A percentile compares a stretch with the other conserved stretches of the same genome.
phyloP scores from a whole-genome alignment of 2,329 filamentous ascomycete species.

The Calonectria hongkongensis region DNA sequence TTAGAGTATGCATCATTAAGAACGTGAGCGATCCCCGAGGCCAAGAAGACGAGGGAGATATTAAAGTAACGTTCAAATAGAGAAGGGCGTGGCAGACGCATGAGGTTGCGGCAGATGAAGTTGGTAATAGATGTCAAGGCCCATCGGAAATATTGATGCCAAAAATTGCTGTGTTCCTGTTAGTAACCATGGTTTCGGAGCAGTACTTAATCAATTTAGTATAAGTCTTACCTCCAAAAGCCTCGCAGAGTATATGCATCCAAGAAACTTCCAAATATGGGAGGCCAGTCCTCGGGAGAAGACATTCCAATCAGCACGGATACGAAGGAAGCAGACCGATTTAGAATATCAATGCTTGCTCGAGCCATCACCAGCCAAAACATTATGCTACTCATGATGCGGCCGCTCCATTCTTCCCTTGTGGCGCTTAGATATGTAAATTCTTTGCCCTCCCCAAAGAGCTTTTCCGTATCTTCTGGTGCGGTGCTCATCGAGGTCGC shows the following conservation, averaged over 20 bases:
- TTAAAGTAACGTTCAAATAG: background rate
- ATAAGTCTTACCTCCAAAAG: background rate
- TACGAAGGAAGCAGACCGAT: background rate
- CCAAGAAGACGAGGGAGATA: background rate
- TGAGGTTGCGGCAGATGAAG: background rate
- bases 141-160: constrained; percentile 22
- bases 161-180: background rate
- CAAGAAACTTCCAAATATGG: background rate
- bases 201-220: background rate
- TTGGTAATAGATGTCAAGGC: background rate
- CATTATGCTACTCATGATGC: constrained; percentile 6
- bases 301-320: background rate
- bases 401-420: background rate
- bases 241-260: constrained; percentile 4
- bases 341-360: constrained; percentile 1
- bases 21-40: background rate
- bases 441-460: background rate
- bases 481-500: background rate
- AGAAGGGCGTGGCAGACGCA: background rate
- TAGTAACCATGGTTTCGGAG: background rate
- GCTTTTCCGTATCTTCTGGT: background rate
- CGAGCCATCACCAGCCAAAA: constrained; percentile 8
- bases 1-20: background rate
- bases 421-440: background rate
- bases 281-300: background rate